These are phyloP conservation scores for Russula sp. DNA, from an alignment of 768 basidiomycete species.

Conservation along the genomic window DNA sequence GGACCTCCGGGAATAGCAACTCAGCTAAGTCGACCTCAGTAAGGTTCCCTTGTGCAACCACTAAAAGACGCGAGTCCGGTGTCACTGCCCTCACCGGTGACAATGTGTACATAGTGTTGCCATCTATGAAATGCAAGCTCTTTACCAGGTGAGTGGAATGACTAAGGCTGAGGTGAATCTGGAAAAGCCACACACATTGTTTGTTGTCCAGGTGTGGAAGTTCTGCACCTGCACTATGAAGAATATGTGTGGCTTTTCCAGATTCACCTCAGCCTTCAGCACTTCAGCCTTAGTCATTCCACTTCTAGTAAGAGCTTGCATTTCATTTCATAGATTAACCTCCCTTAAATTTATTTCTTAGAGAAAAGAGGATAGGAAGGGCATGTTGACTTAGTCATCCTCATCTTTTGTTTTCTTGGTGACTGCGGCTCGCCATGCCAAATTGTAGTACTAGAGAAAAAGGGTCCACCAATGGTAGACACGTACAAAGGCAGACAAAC, in stretches of 20 bases:
- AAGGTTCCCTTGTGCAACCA: too few relatives aligned
- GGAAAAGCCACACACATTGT: conserved; percentile 27
- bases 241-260: conserved; percentile 28
- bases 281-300: conserved; percentile 27
- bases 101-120: too few relatives aligned
- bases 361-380: conserved; percentile 27
- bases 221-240: too few relatives aligned
- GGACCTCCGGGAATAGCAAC: too few relatives aligned
- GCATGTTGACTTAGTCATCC: conserved; percentile 15
- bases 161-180: too few relatives aligned
- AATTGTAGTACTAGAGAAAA: background rate
- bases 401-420: background rate
- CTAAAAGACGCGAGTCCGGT: too few relatives aligned
- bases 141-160: conserved; percentile 27
- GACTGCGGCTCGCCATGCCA: background rate
- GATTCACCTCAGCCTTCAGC: too few relatives aligned
- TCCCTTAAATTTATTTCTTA: background rate
- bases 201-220: too few relatives aligned
- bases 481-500: background rate
- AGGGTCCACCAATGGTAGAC: background rate
- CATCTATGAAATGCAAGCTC: background rate
- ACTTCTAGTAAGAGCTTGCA: conserved; percentile 22
- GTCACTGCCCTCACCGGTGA: too few relatives aligned
- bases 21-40: too few relatives aligned
- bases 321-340: background rate